phyloP scores from a whole-genome alignment of 805 yeast species.

The Saccharomyces kudriavzevii region DNA sequence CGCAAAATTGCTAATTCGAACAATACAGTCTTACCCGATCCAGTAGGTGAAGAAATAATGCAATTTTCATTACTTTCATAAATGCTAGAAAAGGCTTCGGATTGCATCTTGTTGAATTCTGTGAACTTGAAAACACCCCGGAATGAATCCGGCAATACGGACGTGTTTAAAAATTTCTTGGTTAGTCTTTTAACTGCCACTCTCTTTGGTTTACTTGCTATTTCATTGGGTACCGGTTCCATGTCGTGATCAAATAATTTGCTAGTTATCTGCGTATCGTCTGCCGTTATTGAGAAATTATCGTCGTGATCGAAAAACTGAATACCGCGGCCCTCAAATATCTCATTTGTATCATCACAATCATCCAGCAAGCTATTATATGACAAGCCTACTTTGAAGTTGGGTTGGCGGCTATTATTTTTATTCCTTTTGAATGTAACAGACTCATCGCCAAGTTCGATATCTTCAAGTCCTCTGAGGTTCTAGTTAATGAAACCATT shows the following conservation, averaged over 20 bases:
- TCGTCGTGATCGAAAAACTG: conserved; percentile 1
- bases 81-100: conserved; percentile 34
- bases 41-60: conserved; percentile 49
- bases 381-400: conserved; percentile 12
- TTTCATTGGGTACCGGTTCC: background rate
- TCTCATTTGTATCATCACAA: conserved; percentile 2
- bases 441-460: conserved; percentile 3
- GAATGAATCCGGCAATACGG: conserved; percentile 33
- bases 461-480: background rate
- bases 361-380: conserved; percentile 23
- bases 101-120: conserved; percentile 43
- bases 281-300: conserved; percentile 4
- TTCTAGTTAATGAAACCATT: background rate
- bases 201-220: background rate
- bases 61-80: conserved; percentile 34
- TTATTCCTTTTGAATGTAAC: background rate
- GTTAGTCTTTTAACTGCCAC: conserved; percentile 3
- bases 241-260: background rate
- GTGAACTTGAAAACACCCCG: conserved; percentile 17
- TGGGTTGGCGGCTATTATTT: conserved; percentile 11
- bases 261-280: conserved; percentile 10
- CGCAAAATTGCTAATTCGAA: conserved; percentile 45
- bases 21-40: conserved; percentile 51
- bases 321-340: conserved; percentile 3
- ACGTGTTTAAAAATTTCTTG: conserved; percentile 4